Base-by-base conservation (phyloP, 164 flowering plant species). In the Cinnamomum chago region DNA sequence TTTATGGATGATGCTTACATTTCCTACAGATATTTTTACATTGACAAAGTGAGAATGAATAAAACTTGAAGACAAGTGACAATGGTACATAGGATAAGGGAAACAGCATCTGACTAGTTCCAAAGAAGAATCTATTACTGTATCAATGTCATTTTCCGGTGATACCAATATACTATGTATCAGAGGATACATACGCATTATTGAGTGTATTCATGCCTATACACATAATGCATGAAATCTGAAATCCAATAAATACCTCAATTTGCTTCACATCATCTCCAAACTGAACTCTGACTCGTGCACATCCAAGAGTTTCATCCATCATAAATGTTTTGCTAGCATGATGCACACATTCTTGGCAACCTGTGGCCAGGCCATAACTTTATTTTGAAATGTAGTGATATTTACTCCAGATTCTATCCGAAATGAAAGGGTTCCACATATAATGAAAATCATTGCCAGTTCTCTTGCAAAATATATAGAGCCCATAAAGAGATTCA, bases 261-360 rank as follows among this genome's bases (percentile, higher is more conserved):
- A 90, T 83, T 0, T 80, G 76, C 40, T 70, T 72, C n/a, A 81
- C 84, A 40, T 86, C 86, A 65, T 90, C 90, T 23, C 95, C 95
- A 47, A 74, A 89, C 66, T 90, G 95, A 78, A 88, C 85, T 70
- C 77, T 83, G 25, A 90, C 92, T n/a, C 87, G 79, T 0, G 95
- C 92, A 78, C 86, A 81, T 71, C 90, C 92, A 1, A 73, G 71
- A 75, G 83, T 77, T 68, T 90, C 95, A 73, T 89, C 92, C 88
- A 88, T 84, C 35, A 67, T 22, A 74, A 89, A 90, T 25, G 95
- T 90, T 71, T 86, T 88, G 25, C 86, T 65, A 10, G 95, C 89
- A 68, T 90, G 83, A 66, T 90, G 87, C 24, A 86, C 89, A 62
- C 92, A 88, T 82, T 88, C 89, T 80, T 86, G 83, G 83, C 95